phyloP scores from a whole-genome alignment of 768 basidiomycete genomes.

The Thelephora aurantiotincta region DNA sequence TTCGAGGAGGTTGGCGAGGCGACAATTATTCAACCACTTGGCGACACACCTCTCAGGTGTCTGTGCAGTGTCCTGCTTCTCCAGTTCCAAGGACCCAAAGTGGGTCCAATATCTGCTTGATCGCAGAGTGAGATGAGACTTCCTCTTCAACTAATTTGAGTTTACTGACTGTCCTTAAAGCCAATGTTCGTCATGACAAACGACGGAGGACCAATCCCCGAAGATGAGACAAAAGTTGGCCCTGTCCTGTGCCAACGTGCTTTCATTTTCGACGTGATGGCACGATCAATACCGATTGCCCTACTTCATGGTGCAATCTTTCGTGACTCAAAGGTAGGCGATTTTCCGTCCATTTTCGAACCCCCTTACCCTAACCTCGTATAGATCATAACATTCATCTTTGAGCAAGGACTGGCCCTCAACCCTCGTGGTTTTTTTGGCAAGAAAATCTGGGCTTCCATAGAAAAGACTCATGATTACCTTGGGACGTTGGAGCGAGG shows the following conservation, averaged over 20 bases:
- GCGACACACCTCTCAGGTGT: conserved; percentile 19
- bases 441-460: conserved; percentile 8
- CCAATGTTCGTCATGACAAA: conserved; percentile 56
- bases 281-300: conserved; percentile 34
- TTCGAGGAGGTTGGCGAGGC: conserved; percentile 38
- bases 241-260: conserved; percentile 31
- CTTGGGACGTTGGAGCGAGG: conserved; percentile 7
- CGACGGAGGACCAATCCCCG: conserved; percentile 28
- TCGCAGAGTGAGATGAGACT: conserved; percentile 23
- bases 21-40: conserved; percentile 36
- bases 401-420: conserved; percentile 16
- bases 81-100: conserved; percentile 25
- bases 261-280: conserved; percentile 34
- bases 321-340: conserved; percentile 44
- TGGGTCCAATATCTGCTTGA: conserved; percentile 33
- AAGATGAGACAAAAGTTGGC: conserved; percentile 10
- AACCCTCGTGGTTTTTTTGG: conserved; percentile 8
- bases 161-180: conserved; percentile 18
- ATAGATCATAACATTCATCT: conserved; percentile 45
- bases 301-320: conserved; percentile 41
- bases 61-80: conserved; percentile 28
- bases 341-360: background rate
- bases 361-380: background rate
- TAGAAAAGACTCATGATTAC: conserved; percentile 2
- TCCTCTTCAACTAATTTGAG: background rate